Evolutionary conservation across 495 filamentous ascomycete species (phyloP).

Genomic region (Staphylotrichum tortipilum): DNA sequence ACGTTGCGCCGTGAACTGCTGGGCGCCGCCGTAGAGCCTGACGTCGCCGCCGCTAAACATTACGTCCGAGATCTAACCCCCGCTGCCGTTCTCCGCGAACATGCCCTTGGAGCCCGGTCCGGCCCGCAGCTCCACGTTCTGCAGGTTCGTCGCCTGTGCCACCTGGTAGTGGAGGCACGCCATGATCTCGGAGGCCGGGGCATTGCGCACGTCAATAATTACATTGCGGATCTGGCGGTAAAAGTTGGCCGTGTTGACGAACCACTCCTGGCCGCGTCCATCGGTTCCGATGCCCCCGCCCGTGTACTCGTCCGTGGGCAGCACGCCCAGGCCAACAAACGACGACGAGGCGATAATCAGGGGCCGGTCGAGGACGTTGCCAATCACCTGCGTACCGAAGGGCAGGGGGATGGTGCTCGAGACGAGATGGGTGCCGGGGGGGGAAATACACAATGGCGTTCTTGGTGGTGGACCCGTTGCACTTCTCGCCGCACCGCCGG

Average conservation of each 20-base stretch:
- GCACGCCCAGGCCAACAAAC: constrained; percentile 42
- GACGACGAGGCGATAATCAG: constrained; percentile 62
- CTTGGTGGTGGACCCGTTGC: neutral
- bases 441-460: constrained; percentile 32
- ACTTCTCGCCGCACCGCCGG: neutral
- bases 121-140: constrained; percentile 77
- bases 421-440: constrained; percentile 28
- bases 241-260: constrained; percentile 80
- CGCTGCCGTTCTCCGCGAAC: constrained; percentile 65
- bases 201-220: constrained; percentile 59
- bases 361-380: constrained; percentile 57
- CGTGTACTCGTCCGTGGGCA: constrained; percentile 34
- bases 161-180: constrained; percentile 46
- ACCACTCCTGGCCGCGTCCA: too few species aligned
- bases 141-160: constrained; percentile 77
- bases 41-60: constrained; percentile 75
- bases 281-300: constrained; percentile 43
- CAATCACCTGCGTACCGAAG: constrained; percentile 68
- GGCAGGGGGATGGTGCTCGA: constrained; percentile 40
- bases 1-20: constrained; percentile 54
- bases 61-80: constrained; percentile 75
- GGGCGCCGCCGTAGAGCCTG: constrained; percentile 70
- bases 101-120: constrained; percentile 71
- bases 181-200: neutral
- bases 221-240: constrained; percentile 90